Evolutionary conservation across 108 stramenopile species (phyloP), one percentile per base, ranked within the genome.

Genomic region (Nitzschia sp.): DNA sequence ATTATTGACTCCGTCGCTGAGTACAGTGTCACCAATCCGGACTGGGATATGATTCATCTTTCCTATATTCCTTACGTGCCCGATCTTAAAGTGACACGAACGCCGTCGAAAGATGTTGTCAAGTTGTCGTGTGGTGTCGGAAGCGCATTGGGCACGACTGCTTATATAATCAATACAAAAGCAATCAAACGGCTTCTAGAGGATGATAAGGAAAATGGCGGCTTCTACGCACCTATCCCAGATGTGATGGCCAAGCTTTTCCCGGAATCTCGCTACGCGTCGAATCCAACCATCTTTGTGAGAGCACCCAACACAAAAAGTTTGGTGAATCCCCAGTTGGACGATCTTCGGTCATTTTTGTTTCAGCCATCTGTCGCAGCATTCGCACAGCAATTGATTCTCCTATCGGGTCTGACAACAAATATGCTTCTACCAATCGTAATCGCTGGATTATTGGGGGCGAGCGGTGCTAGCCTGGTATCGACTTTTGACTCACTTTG

Each of bases 11-110:
- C 68, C 1, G 44, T 75, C 5, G 29, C 62, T 2, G 31, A 54
- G 17, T 80, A 64, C 60, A 46, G 55, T 15, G 5, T 30, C 23
- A 22, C 44, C 46, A 57, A 58, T 22, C 25, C 45, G 9, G 30
- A 29, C 15, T 58, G 53, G 52, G 80, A 80, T 62, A 75, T 80
- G 64, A 61, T 80, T 19, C 80, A 80, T 54, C 71, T 80, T 15
- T 58, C 74, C 15, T 80, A 80, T 58, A 80, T 72, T 35, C 73
- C 73, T 19, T 80, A 80, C 50, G 80, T 80, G 36, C 80, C 80
- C 16, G 61, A 75, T 27, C 53, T 80, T 23, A 38, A 45, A 31
- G 47, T 76, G 19, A 41, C 52, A 0, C 52, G 28, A 33, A 80
- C 75, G 23, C 47, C 76, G 23, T 36, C 58, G 2, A 38, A 66